Conservation (phyloP, 768 basidiomycete species). For the Cystobasidium tubakii region DNA sequence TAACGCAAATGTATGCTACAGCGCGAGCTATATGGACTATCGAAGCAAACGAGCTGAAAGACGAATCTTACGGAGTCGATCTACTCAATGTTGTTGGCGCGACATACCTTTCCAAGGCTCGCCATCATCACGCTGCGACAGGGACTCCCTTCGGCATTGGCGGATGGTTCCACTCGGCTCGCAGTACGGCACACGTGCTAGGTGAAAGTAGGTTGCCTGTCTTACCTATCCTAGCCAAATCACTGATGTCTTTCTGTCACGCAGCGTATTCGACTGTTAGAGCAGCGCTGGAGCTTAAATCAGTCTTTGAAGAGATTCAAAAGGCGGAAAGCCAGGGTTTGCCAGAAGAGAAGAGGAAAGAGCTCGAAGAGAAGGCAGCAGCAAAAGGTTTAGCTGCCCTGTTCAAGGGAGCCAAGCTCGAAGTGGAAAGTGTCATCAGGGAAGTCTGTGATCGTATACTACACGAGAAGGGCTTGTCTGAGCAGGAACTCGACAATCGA, state of each 20-base stretch:
- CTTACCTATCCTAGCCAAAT: slow-evolving; percentile 52
- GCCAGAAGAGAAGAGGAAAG: slow-evolving; percentile 68
- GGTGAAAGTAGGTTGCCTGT: slow-evolving; percentile 69
- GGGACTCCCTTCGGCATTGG: slow-evolving; percentile 71
- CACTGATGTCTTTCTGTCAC: background rate
- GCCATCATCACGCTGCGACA: slow-evolving; percentile 71
- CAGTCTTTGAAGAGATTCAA: slow-evolving; percentile 84
- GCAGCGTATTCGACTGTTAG: slow-evolving; percentile 42
- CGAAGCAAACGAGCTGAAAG: slow-evolving; percentile 59
- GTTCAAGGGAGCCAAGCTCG: slow-evolving; percentile 89
- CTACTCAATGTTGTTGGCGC: slow-evolving; percentile 79
- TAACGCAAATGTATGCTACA: background rate
- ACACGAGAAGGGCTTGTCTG: slow-evolving; percentile 29
- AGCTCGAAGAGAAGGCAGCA: slow-evolving; percentile 82
- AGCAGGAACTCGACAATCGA: slow-evolving; percentile 61
- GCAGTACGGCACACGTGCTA: slow-evolving; percentile 86
- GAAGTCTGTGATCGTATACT: slow-evolving; percentile 81
- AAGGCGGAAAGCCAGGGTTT: slow-evolving; percentile 80
- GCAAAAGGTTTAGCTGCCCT: slow-evolving; percentile 80
- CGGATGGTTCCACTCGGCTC: slow-evolving; percentile 86
- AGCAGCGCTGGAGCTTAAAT: slow-evolving; percentile 73
- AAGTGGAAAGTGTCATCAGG: slow-evolving; percentile 79
- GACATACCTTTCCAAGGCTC: slow-evolving; percentile 65
- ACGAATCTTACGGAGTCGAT: slow-evolving; percentile 80
- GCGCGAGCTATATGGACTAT: slow-evolving; percentile 45